A percentile compares a stretch with the other conserved stretches of the same genome.
These are phyloP conservation scores for Brassica nigra DNA, from an alignment of 345 rosid species.

Conservation along the genomic window DNA sequence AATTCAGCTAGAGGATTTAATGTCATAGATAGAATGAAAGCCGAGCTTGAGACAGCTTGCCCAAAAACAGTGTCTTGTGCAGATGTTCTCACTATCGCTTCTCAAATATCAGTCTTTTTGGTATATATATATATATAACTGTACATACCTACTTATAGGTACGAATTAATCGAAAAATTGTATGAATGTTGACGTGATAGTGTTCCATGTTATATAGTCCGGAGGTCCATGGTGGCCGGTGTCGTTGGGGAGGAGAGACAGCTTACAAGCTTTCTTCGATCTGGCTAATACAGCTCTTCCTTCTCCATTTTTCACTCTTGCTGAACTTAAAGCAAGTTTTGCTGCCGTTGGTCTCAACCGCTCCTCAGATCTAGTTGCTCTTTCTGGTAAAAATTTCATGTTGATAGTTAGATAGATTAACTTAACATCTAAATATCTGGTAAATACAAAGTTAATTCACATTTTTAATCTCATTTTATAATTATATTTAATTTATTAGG, in stretches of 20 bases:
- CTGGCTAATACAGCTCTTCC: conserved; percentile 42
- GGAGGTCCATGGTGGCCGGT: conserved; percentile 47
- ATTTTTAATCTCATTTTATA: background rate
- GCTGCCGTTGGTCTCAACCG: conserved; percentile 36
- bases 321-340: conserved; percentile 27
- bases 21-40: conserved; percentile 58
- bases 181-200: background rate
- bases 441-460: background rate
- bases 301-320: conserved; percentile 27
- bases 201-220: conserved; percentile 29
- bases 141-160: background rate
- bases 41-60: conserved; percentile 44
- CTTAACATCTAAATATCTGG: background rate
- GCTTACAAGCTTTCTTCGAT: conserved; percentile 37
- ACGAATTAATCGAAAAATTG: background rate
- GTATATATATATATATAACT: conserved; percentile 19
- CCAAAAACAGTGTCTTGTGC: conserved; percentile 59
- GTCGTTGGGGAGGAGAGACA: conserved; percentile 45
- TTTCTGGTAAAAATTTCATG: conserved; percentile 43
- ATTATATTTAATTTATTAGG: background rate
- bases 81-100: conserved; percentile 52
- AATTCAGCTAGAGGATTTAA: conserved; percentile 60
- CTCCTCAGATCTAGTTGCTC: conserved; percentile 40
- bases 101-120: conserved; percentile 46
- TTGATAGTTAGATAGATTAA: background rate